phyloP scores from a whole-genome alignment of 306 rosid species.

The Fragaria vesca region DNA sequence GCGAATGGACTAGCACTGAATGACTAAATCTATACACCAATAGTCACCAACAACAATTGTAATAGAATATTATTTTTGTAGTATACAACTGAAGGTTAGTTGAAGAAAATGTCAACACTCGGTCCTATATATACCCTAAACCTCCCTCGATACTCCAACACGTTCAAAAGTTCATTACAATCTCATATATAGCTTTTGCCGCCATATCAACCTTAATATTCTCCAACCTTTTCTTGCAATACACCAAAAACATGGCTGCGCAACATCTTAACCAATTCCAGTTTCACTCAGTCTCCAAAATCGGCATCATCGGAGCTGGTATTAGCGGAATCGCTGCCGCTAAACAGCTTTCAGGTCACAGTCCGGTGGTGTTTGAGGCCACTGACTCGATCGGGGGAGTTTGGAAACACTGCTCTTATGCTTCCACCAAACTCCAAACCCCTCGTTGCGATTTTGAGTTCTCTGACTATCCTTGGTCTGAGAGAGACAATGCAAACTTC shows the following conservation, averaged over 20 bases:
- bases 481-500: slow-evolving; percentile 35
- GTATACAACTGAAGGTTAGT: no score
- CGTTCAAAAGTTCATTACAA: slow-evolving; percentile 4
- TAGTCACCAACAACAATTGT: no score
- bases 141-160: neutral
- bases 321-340: slow-evolving; percentile 72
- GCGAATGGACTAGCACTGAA: no score
- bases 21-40: no score
- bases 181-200: neutral
- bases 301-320: slow-evolving; percentile 67
- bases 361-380: slow-evolving; percentile 58
- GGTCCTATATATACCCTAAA: slow-evolving; percentile 9
- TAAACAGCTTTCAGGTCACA: slow-evolving; percentile 45
- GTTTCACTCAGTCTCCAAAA: slow-evolving; percentile 30
- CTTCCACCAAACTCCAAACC: slow-evolving; percentile 58
- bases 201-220: slow-evolving; percentile 5
- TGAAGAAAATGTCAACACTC: slow-evolving; percentile 9
- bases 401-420: slow-evolving; percentile 63
- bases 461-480: slow-evolving; percentile 62
- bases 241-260: slow-evolving; percentile 27
- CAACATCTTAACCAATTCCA: slow-evolving; percentile 1
- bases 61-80: no score
- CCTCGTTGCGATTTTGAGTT: slow-evolving; percentile 59
- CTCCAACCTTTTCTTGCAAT: neutral
- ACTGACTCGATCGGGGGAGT: slow-evolving; percentile 59